These are phyloP conservation scores for Starmerella potacharoeniae DNA, from an alignment of 805 yeast genomes.

Conservation along the genomic window DNA sequence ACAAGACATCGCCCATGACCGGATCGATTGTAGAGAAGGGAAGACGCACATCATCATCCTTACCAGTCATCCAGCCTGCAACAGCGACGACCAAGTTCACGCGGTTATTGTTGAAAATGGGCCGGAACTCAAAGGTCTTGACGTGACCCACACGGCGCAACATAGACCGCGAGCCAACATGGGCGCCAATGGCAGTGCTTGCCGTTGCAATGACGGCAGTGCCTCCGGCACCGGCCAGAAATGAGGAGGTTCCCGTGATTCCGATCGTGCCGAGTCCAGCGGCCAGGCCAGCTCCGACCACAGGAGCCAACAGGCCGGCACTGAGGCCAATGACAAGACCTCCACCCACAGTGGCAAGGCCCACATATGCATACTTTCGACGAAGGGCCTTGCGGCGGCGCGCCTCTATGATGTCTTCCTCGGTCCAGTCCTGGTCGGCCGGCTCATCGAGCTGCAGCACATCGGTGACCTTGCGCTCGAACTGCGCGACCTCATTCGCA, in stretches of 20 bases:
- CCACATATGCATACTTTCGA: slow-evolving; percentile 72
- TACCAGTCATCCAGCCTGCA: slow-evolving; percentile 96
- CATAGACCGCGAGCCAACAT: slow-evolving; percentile 80
- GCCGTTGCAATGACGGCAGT: slow-evolving; percentile 87
- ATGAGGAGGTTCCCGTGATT: slow-evolving; percentile 83
- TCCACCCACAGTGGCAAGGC: slow-evolving; percentile 93
- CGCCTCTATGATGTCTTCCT: slow-evolving; percentile 51
- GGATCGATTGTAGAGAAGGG: slow-evolving; percentile 97
- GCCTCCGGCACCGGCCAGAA: slow-evolving; percentile 94
- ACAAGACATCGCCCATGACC: slow-evolving; percentile 89
- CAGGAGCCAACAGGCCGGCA: slow-evolving; percentile 93
- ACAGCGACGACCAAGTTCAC: slow-evolving; percentile 80
- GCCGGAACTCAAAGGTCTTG: slow-evolving; percentile 84
- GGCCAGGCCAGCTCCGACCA: slow-evolving; percentile 95
- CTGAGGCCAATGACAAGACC: slow-evolving; percentile 87
- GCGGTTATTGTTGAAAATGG: slow-evolving; percentile 81
- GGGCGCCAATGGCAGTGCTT: slow-evolving; percentile 83
- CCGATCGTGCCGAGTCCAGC: slow-evolving; percentile 95
- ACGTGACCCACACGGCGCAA: slow-evolving; percentile 79
- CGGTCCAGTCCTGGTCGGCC: slow-evolving; percentile 68
- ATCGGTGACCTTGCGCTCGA: slow-evolving; percentile 83
- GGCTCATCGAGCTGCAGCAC: slow-evolving; percentile 80
- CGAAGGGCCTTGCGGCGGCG: slow-evolving; percentile 57
- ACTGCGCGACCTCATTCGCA: slow-evolving; percentile 65
- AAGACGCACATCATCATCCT: slow-evolving; percentile 85